These are phyloP conservation scores for Pythium diclinum DNA, from an alignment of 352 stramenopile genomes.

Conservation along the genomic window DNA sequence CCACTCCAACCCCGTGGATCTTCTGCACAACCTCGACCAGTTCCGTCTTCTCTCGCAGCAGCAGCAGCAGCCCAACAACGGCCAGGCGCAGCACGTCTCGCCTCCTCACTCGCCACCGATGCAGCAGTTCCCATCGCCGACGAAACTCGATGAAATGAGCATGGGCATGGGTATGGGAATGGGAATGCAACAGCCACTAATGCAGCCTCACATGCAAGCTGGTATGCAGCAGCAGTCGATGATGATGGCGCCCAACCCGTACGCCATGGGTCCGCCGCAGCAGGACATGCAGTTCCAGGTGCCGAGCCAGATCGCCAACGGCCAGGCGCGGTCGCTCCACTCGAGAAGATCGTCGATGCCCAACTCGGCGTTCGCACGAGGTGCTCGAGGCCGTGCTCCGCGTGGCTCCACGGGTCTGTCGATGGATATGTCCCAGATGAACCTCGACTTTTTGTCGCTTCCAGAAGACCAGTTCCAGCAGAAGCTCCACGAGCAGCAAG, in stretches of 20 bases:
- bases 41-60: conserved; percentile 57
- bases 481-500: conserved; percentile 34
- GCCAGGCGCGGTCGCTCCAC: conserved; percentile 54
- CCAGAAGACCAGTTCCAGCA: conserved; percentile 57
- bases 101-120: conserved; percentile 18
- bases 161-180: conserved; percentile 5
- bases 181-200: conserved; percentile 5
- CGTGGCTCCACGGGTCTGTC: conserved; percentile 66
- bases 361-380: conserved; percentile 28
- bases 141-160: not conserved
- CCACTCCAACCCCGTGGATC: conserved; percentile 75
- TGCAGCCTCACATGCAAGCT: conserved; percentile 11
- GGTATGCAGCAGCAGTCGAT: conserved; percentile 6
- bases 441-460: conserved; percentile 64
- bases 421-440: conserved; percentile 83
- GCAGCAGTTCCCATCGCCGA: conserved; percentile 11
- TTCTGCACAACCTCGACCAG: conserved; percentile 75
- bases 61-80: not conserved
- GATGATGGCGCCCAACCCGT: conserved; percentile 21
- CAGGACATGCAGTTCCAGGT: conserved; percentile 26
- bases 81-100: conserved; percentile 11
- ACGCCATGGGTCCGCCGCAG: conserved; percentile 11
- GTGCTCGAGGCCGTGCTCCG: conserved; percentile 17
- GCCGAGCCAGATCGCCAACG: conserved; percentile 54
- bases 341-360: conserved; percentile 47